Base-by-base conservation (phyloP, 2,329 filamentous ascomycete genomes). In the Xylaria sp. region DNA sequence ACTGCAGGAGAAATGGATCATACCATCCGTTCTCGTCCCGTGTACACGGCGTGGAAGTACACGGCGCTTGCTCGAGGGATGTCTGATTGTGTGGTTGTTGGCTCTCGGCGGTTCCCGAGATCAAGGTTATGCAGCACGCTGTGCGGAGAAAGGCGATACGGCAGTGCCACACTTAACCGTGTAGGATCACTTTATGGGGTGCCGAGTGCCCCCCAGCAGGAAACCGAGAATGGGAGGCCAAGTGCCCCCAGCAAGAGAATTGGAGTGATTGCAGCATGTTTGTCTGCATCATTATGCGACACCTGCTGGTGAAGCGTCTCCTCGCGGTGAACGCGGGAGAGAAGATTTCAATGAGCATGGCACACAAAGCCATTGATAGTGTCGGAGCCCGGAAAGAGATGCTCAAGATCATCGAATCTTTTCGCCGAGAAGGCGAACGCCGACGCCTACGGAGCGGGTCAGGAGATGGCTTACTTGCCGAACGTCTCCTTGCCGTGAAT, bases 341-440 rank as follows among this genome's bases (percentile, higher is more conserved):
- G 71, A 96, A 96, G 75, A 89, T 97, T 13, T 92, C 87, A 58
- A 97, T 99, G 94, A 94, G 90, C 68, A 89, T 97, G 83, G 86
- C 83, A 4, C 90, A 90, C 20, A 92, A 91, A 70, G 83, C 88
- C 66, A 87, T 97, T 46, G 90, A 97, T 74, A 91, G 91, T 3
- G 75, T 77, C 40, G 87, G 87, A 4, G 91, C 90, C 1, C 80
- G 94, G 48, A 95, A 95, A 72, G 91, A 96, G 71, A 97, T 99
- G 85, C 74, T 95, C 60, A 87, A 85, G 68, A 92, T 94, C 38
- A 95, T 97, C 61, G 91, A 97, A 65, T 87, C 81, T 34, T 83
- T 95, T 66, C 85, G 92, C 55, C 92, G 92, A 71, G 92, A 97
- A 71, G 93, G 90, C 19, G 90, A 95, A 73, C 82, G 90, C 63